These are phyloP conservation scores for Phaffomyces antillensis DNA, from an alignment of 805 yeast genomes.

Conservation along the genomic window DNA sequence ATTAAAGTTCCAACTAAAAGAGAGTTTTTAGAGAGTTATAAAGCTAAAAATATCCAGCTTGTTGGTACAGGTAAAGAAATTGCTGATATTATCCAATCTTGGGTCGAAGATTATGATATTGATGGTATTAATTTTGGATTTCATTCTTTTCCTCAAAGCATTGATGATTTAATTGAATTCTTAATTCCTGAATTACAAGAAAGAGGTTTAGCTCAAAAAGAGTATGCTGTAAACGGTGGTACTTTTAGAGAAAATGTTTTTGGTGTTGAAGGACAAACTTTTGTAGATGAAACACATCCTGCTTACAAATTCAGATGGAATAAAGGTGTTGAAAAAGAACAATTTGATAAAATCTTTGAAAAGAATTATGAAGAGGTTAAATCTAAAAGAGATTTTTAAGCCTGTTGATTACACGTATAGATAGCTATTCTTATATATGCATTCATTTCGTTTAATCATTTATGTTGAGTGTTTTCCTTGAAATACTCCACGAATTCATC, in stretches of 20 bases:
- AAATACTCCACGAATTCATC: conserved; percentile 73
- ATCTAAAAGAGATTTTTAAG: not conserved
- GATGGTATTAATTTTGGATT: conserved; percentile 37
- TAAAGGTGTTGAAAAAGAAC: conserved; percentile 19
- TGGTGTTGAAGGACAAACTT: conserved; percentile 13
- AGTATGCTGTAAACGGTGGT: conserved; percentile 27
- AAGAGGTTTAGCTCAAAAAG: conserved; percentile 29
- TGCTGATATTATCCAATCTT: conserved; percentile 31
- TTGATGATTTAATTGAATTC: conserved; percentile 30
- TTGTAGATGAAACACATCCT: conserved; percentile 13
- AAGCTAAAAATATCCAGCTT: conserved; percentile 17
- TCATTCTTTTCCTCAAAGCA: conserved; percentile 30
- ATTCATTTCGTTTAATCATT: no score
- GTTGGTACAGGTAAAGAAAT: conserved; percentile 31
- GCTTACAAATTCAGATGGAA: conserved; percentile 17
- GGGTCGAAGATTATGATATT: conserved; percentile 33
- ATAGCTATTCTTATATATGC: no score
- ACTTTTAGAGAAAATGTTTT: conserved; percentile 31
- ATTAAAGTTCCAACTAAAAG: conserved; percentile 3
- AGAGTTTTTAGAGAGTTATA: conserved; percentile 3
- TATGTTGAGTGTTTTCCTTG: conserved; percentile 1
- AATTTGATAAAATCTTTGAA: conserved; percentile 18
- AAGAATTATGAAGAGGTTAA: not conserved
- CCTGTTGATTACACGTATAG: no score
- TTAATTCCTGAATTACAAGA: conserved; percentile 30